A percentile compares a stretch with the other conserved stretches of the same genome.
Evolutionary conservation across 257 asterid genomes (phyloP).

Genomic region (Nemophila menziesii): DNA sequence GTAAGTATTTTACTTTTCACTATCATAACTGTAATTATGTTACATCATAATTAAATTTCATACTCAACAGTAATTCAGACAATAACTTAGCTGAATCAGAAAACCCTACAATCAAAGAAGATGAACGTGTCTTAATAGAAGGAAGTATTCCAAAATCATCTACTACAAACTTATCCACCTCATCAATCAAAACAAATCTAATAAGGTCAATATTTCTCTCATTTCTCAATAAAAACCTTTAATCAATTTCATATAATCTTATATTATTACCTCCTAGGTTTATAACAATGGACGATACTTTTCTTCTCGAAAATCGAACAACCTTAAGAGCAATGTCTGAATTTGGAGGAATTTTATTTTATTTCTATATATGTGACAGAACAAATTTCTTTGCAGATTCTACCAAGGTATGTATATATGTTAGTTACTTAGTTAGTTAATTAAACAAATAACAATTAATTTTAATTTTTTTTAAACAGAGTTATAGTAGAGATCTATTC

Average conservation of each 20-base stretch:
- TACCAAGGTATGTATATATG: slow-evolving; percentile 44
- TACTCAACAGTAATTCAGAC: slow-evolving; percentile 64
- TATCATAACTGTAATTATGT: too few species aligned
- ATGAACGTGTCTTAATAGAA: slow-evolving; percentile 73
- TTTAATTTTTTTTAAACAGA: slow-evolving; percentile 43
- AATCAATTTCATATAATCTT: slow-evolving; percentile 14
- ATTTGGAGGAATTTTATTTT: slow-evolving; percentile 73
- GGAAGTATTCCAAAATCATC: slow-evolving; percentile 72
- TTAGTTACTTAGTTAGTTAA: too few species aligned
- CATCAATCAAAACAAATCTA: slow-evolving; percentile 61
- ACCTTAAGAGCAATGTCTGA: slow-evolving; percentile 55
- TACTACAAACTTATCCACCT: slow-evolving; percentile 40
- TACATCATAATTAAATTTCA: slow-evolving; percentile 16
- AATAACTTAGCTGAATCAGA: slow-evolving; percentile 55
- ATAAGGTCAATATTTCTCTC: slow-evolving; percentile 46
- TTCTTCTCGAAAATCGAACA: slow-evolving; percentile 38
- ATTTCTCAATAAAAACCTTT: slow-evolving; percentile 1
- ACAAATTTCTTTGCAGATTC: slow-evolving; percentile 77
- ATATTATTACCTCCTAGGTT: slow-evolving; percentile 24
- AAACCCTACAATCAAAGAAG: slow-evolving; percentile 55
- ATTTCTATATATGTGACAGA: slow-evolving; percentile 82
- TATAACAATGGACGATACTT: slow-evolving; percentile 39
- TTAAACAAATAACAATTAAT: too few species aligned
- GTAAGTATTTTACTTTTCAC: slow-evolving; percentile 39
- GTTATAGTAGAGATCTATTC: slow-evolving; percentile 88